Evolutionary conservation across 2,329 filamentous ascomycete genomes (phyloP), one percentile per base, ranked within the genome.

Genomic region (Endocalyx cinctus): DNA sequence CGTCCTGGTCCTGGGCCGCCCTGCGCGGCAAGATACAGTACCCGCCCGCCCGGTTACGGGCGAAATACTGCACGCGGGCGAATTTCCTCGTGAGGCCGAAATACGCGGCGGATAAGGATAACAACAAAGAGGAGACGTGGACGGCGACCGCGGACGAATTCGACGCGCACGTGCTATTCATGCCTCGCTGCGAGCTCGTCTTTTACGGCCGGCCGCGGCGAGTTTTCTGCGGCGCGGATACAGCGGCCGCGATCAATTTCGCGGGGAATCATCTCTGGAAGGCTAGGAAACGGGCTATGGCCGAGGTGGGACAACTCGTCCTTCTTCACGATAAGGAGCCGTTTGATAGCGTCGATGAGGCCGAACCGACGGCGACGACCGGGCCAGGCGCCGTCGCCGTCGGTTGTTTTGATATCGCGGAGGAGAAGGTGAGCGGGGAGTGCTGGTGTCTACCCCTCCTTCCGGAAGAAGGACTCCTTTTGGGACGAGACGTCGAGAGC

Each of bases 1-100:
- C 48, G 4, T 48, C 46, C 1, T 51, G 47, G 48, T 48, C 43
- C 20, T 50, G 48, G 48, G 46, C 40, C 1, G 33, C 45, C 10
- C 25, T 50, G 11, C 25, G 41, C 16, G 48, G 46, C 4, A 29
- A 38, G 8, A 29, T 48, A 5, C 11, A 25, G 13, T 15, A 33
- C 2, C 17, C 27, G 4, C 10, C 22, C 8, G 10, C n/a, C n/a
- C n/a, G n/a, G n/a, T n/a, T n/a, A 22, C 5, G 16, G 31, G 6
- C 33, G 39, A 8, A 26, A 33, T 44, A 39, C 11, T 31, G 17
- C 13, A 33, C 44, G 22, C 31, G 29, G 8, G 16, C 35, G 8
- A 42, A 47, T 14, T 29, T 37, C 30, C 36, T 48, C 5, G 38
- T 51, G n/a, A 38, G 37, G 2, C 48, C 40, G 10, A 25, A 26